phyloP scores from a whole-genome alignment of 2,329 filamentous ascomycete species.

The Chrysoporthe cubensis region DNA sequence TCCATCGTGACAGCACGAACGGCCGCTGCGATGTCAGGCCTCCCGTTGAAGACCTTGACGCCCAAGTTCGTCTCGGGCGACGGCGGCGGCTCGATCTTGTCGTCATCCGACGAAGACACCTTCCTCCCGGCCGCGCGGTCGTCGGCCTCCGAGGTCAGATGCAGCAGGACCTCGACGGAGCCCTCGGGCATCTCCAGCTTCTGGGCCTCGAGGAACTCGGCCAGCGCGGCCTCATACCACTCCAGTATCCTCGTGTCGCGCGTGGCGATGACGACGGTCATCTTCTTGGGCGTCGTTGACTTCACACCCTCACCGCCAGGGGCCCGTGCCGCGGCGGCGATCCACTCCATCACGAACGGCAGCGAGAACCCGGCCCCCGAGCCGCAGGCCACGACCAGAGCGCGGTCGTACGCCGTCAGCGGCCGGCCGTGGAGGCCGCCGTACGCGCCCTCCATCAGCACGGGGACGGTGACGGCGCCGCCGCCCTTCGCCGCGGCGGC shows the following conservation, averaged over 20 bases:
- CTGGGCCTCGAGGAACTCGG: slow-evolving; percentile 33
- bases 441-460: slow-evolving; percentile 21
- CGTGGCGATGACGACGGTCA: slow-evolving; percentile 21
- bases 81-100: not conserved
- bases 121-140: slow-evolving; percentile 10
- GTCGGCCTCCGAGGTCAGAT: slow-evolving; percentile 31
- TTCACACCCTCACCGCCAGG: not conserved
- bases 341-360: slow-evolving; percentile 19
- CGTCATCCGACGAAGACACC: not conserved
- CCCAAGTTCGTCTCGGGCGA: not conserved
- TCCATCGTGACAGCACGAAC: slow-evolving; percentile 33
- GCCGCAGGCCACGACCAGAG: slow-evolving; percentile 18
- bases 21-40: slow-evolving; percentile 32
- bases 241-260: slow-evolving; percentile 22
- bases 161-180: slow-evolving; percentile 32
- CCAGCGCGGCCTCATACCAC: slow-evolving; percentile 19
- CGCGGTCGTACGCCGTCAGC: slow-evolving; percentile 2
- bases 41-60: slow-evolving; percentile 28
- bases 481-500: not conserved
- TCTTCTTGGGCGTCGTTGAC: not conserved
- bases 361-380: slow-evolving; percentile 19
- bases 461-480: slow-evolving; percentile 2
- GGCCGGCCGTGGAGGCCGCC: slow-evolving; percentile 12
- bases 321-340: not conserved
- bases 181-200: slow-evolving; percentile 28